Conservation (phyloP, 208 protist species). For the Strigomonas culicis region DNA sequence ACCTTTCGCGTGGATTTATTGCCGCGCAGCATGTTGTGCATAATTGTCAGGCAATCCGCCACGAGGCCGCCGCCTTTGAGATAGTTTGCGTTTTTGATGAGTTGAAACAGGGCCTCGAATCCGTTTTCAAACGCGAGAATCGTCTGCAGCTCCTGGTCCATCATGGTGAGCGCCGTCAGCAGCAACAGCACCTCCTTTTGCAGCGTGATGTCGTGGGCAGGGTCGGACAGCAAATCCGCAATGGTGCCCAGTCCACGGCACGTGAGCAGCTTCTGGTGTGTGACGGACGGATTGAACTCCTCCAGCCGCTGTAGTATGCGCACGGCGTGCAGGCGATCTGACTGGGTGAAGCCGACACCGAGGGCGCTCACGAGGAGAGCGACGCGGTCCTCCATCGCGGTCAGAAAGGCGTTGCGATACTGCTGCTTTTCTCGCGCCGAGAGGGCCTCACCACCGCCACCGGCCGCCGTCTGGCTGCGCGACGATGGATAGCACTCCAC, state of each 20-base stretch:
- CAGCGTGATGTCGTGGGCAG: conserved; percentile 34
- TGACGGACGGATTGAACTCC: conserved; percentile 43
- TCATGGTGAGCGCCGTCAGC: conserved; percentile 57
- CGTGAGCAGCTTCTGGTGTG: conserved; percentile 52
- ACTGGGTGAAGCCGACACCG: conserved; percentile 23
- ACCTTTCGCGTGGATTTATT: conserved; percentile 86
- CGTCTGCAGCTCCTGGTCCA: conserved; percentile 73
- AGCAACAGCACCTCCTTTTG: conserved; percentile 48
- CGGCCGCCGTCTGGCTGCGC: neutral
- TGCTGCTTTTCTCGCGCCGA: conserved; percentile 34
- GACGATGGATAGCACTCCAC: conserved; percentile 36
- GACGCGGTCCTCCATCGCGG: conserved; percentile 37
- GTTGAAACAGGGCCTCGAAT: conserved; percentile 68
- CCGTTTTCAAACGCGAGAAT: conserved; percentile 75
- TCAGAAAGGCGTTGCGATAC: conserved; percentile 49
- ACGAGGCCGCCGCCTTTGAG: conserved; percentile 54
- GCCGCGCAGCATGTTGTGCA: conserved; percentile 75
- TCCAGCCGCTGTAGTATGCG: conserved; percentile 64
- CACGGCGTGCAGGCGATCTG: conserved; percentile 50
- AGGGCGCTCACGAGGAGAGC: conserved; percentile 45
- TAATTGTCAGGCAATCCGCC: conserved; percentile 71
- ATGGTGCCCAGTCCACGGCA: conserved; percentile 54
- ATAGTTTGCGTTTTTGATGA: conserved; percentile 52
- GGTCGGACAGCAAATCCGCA: conserved; percentile 61
- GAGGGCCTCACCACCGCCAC: conserved; percentile 7